Conservation (phyloP, 169 alveolate genomes). For the Eimeria praecox region DNA sequence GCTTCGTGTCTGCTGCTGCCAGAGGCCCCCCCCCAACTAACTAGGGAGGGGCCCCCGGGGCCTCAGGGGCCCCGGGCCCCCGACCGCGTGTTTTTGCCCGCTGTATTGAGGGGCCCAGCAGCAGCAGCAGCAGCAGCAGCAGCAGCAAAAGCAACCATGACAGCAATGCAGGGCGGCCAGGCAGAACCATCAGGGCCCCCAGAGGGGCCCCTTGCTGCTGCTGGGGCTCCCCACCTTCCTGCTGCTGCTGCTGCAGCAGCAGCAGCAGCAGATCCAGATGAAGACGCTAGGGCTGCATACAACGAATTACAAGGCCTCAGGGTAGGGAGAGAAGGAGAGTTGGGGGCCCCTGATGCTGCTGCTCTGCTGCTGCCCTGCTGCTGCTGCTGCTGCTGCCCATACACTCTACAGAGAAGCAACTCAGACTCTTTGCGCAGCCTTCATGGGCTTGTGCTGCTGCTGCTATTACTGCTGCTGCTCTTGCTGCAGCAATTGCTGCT, state of each 20-base stretch:
- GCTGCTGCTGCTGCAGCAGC: conserved; percentile 48
- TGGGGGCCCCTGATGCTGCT: conserved; percentile 34
- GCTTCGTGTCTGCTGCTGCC: conserved; percentile 22
- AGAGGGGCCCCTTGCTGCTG: not conserved
- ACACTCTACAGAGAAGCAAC: not conserved
- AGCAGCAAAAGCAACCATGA: not conserved
- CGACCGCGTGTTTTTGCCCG: conserved; percentile 44
- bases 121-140: conserved; percentile 50
- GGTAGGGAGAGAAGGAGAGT: not conserved
- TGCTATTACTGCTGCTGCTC: not conserved
- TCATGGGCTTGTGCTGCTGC: not conserved
- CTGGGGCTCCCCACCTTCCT: not conserved
- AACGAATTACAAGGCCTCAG: conserved; percentile 27
- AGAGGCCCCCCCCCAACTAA: conserved; percentile 17
- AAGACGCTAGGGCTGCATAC: conserved; percentile 15
- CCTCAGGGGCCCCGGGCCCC: conserved; percentile 57
- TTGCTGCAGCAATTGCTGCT: not conserved
- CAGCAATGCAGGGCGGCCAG: not conserved
- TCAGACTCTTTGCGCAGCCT: too few species aligned
- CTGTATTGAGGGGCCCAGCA: conserved; percentile 50
- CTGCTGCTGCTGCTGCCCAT: not conserved
- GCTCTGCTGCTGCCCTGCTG: conserved; percentile 56
- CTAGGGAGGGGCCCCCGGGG: conserved; percentile 37
- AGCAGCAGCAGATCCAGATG: conserved; percentile 12
- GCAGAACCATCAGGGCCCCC: not conserved